Evolutionary conservation across 306 rosid species (phyloP), one percentile per base, ranked within the genome.

Genomic region (Cicer chorassanicum): DNA sequence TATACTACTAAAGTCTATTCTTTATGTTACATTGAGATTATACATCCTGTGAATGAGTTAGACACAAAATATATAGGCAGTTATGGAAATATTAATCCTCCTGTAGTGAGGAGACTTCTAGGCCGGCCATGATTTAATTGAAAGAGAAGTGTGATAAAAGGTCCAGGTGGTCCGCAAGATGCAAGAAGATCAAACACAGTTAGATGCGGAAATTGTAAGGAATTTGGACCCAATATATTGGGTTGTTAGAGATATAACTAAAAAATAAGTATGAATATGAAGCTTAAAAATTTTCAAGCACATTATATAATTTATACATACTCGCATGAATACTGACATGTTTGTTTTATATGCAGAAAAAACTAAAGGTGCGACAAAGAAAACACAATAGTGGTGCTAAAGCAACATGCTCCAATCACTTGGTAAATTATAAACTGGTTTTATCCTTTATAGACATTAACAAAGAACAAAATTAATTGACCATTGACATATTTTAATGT

Each of bases 171-270:
- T 39, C 3, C 12, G 2, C 21, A 5, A 0, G 68, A 62, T n/a
- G 13, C 48, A 62, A 62, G 68, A 14, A 39, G 29, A 62, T 39
- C 48, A 39, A 63, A 10, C 8, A 63, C 68, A n/a, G 1, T 39
- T 7, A 63, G 49, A 5, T 63, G 68, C 14, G 34, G 29, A 38
- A 62, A 62, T 14, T 61, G 18, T 38, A 62, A 62, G 42, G 68
- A 62, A 39, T 38, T 62, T 62, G 68, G 46, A 36, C 45, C 38
- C 11, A 62, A 38, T n/a, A 62, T 62, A 38, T n/a, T 13, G 12
- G 24, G 12, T 0, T 62, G 24, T 62, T 24, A 62, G 8, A 6
- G 44, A 46, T 60, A 19, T 10, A 46, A 45, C 40, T 1, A 49
- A 4, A n/a, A 70, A 69, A 34, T 11, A 62, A 6, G 46, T 39